Percentiles rank a stretch among this genome's conserved stretches.
Evolutionary conservation across 257 asterid species (phyloP).

Genomic region (Solanum etuberosum): DNA sequence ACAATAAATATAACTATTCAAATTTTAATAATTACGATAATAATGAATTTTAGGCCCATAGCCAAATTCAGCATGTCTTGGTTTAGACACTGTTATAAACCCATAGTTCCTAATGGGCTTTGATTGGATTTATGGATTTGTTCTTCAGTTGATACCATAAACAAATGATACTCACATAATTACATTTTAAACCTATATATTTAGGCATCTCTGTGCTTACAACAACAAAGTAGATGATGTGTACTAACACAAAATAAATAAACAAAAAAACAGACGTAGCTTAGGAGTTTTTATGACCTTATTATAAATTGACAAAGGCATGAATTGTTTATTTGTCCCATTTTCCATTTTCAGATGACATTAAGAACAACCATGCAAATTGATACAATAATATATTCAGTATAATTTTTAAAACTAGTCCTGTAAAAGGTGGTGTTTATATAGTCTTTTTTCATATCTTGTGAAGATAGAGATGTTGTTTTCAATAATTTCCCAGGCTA

Average conservation of each 20-base stretch:
- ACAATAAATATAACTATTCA: no score
- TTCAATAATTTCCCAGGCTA: neutral
- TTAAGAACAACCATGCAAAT: neutral
- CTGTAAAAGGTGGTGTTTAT: fast-evolving
- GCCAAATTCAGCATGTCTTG: neutral
- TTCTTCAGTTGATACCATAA: neutral
- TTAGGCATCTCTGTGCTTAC: neutral
- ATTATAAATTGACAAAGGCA: neutral
- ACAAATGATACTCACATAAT: neutral
- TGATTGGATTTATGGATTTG: neutral
- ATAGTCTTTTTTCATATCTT: no score
- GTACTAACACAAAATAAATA: neutral
- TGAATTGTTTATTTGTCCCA: neutral
- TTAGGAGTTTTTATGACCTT: neutral
- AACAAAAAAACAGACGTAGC: neutral
- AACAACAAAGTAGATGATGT: neutral
- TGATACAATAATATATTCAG: no score
- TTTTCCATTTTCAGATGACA: neutral
- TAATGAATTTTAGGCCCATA: neutral
- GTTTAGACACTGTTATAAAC: neutral
- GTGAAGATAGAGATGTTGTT: neutral
- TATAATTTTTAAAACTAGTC: no score
- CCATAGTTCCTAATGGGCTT: neutral
- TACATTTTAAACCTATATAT: neutral
- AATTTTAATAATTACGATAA: no score